Conservation (phyloP, 257 asterid genomes). For the Nicotiana noctiflora region DNA sequence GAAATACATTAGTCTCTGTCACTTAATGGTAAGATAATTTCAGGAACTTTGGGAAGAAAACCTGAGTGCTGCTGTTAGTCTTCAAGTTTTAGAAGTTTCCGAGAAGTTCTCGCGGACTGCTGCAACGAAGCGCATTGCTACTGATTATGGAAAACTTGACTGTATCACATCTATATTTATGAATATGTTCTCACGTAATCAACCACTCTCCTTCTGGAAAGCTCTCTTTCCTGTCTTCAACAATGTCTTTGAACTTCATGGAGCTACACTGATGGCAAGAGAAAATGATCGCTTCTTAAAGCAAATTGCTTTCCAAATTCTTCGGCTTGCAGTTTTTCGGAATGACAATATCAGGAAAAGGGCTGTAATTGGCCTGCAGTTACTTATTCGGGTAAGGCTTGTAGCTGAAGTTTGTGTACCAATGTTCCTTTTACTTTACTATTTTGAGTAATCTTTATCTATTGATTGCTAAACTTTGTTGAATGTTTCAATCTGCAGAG, state of each 20-base stretch:
- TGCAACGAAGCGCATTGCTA: constrained; percentile 74
- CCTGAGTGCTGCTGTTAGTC: constrained; percentile 91
- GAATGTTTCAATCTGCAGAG: constrained; percentile 49
- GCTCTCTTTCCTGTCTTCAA: constrained; percentile 82
- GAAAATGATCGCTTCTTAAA: constrained; percentile 95
- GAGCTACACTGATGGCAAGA: constrained; percentile 95
- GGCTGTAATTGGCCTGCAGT: constrained; percentile 91
- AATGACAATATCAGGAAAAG: constrained; percentile 79
- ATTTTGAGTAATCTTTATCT: constrained; percentile 3
- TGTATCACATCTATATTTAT: constrained; percentile 84
- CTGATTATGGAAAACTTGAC: constrained; percentile 97
- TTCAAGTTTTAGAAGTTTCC: constrained; percentile 83
- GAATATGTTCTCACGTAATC: constrained; percentile 80
- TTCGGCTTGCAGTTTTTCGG: constrained; percentile 90
- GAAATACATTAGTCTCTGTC: background rate
- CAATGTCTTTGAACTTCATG: constrained; percentile 81
- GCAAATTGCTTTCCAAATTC: constrained; percentile 95
- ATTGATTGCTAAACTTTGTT: constrained; percentile 14
- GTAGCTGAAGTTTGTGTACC: background rate
- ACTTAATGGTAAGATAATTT: constrained; percentile 17
- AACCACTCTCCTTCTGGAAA: constrained; percentile 87
- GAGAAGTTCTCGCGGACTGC: constrained; percentile 79
- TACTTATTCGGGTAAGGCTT: constrained; percentile 79
- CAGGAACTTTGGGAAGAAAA: constrained; percentile 99
- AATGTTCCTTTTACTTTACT: constrained; percentile 7